Evolutionary conservation across 805 yeast genomes (phyloP).

Genomic region (Candida tammaniensis): DNA sequence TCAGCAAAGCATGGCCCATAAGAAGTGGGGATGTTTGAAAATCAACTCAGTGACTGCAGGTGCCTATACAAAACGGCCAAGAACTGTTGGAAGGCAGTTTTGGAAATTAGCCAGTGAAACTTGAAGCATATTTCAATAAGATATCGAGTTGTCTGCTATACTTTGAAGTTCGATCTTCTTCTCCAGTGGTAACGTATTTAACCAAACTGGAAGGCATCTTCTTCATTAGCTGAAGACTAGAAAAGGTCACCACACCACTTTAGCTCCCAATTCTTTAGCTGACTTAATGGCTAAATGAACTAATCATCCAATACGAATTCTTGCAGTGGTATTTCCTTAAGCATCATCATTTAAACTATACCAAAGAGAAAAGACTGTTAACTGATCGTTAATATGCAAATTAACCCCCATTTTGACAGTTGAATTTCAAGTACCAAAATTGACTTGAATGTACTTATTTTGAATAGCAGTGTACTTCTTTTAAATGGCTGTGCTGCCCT

Average conservation of each 20-base stretch:
- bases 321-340: conserved; percentile 46
- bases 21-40: conserved; percentile 22
- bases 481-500: too few relatives aligned
- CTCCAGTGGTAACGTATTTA: conserved; percentile 48
- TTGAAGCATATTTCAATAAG: conserved; percentile 52
- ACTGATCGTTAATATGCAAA: too few relatives aligned
- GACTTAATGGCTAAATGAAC: conserved; percentile 62
- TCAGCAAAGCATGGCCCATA: conserved; percentile 25
- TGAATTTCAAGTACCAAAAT: too few relatives aligned
- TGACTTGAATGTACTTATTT: too few relatives aligned
- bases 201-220: conserved; percentile 30
- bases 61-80: conserved; percentile 24
- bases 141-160: conserved; percentile 43
- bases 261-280: conserved; percentile 64
- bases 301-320: conserved; percentile 66
- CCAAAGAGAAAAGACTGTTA: conserved; percentile 51
- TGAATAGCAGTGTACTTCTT: too few relatives aligned
- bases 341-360: conserved; percentile 20
- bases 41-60: conserved; percentile 22
- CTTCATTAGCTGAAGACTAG: conserved; percentile 27
- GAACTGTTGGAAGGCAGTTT: conserved; percentile 36
- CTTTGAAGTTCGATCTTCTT: conserved; percentile 38
- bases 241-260: conserved; percentile 49
- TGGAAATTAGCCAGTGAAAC: conserved; percentile 47
- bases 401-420: too few relatives aligned